Base-by-base conservation (phyloP, 208 protist genomes). In the Cochliopodium minus region DNA sequence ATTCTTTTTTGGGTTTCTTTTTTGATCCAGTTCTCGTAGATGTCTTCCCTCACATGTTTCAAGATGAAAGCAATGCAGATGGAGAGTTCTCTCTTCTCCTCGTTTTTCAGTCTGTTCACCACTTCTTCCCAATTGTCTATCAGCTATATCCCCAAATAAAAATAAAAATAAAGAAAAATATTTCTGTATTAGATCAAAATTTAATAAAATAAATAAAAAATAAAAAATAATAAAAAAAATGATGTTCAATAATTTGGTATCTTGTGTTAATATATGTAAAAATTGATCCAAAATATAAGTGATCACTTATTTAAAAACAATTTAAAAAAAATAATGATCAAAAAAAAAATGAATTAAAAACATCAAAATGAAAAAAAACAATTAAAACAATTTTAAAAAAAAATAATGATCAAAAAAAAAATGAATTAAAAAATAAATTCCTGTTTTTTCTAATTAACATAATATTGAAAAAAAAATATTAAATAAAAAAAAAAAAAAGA, bases 401-500 rank as follows among this genome's bases (percentile, higher is more conserved):
- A 9, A 57, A 57, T 22, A 40, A 46, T 51, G 20, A 25, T 57
- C n/a, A 57, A 57, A 57, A 9, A 49, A 57, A 39, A 17, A 49
- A 57, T 10, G 7, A 57, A 30, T 22, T 9, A 10, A 57, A 9
- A 57, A 39, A 47, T 22, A 57, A 9, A 46, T 10, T n/a, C 13
- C n/a, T 51, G n/a, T 58, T 15, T 58, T 58, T 58, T 58, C 35
- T 20, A 57, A 34, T 58, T 53, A 17, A 23, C 17, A 13, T 53
- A 23, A 15, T n/a, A 23, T 58, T 25, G 17, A 52, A 17, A 58
- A 54, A 58, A n/a, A 57, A 58, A 58, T 58, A 58, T n/a, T 58
- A 54, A 58, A 43, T n/a, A 43, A 43, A 43, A 43, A 43, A 43
- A 43, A 43, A 43, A 43, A 43, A 20, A 43, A 43, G n/a, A 43